Evolutionary conservation across 2,329 filamentous ascomycete species (phyloP).

Genomic region (Lachnellula subtilissima): DNA sequence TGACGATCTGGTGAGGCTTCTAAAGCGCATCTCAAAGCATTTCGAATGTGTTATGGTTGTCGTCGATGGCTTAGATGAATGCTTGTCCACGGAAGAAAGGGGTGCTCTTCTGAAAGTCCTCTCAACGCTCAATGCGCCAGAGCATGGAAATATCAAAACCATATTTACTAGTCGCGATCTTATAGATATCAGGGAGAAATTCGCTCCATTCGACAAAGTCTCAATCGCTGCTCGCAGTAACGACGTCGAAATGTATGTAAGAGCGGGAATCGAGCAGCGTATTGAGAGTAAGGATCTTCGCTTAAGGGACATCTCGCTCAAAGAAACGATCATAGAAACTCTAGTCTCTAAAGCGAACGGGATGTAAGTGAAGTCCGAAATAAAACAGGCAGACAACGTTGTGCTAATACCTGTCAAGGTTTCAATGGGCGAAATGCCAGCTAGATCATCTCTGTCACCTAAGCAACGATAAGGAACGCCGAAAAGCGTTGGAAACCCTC

Average conservation of each 20-base stretch:
- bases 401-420: slow-evolving; percentile 14
- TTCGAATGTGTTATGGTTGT: slow-evolving; percentile 2
- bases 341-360: not conserved
- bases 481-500: slow-evolving; percentile 12
- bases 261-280: slow-evolving; percentile 17
- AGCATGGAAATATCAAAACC: not conserved
- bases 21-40: not conserved
- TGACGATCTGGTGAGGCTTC: not conserved
- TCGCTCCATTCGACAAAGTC: not conserved
- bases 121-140: not conserved
- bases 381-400: not conserved
- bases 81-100: not conserved
- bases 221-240: slow-evolving; percentile 16
- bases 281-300: not conserved
- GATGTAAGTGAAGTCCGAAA: not conserved
- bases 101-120: not conserved
- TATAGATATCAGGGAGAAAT: slow-evolving; percentile 7
- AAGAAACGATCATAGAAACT: not conserved
- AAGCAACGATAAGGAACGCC: slow-evolving; percentile 1
- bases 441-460: slow-evolving; percentile 16
- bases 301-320: not conserved
- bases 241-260: slow-evolving; percentile 21
- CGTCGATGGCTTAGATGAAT: slow-evolving; percentile 7
- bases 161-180: slow-evolving; percentile 1
- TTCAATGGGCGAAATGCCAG: slow-evolving; percentile 28